Percentiles rank a stretch among this genome's conserved stretches.
Evolutionary conservation across 768 basidiomycete genomes (phyloP).

Genomic region (Tubosaeta brunneosetosa): DNA sequence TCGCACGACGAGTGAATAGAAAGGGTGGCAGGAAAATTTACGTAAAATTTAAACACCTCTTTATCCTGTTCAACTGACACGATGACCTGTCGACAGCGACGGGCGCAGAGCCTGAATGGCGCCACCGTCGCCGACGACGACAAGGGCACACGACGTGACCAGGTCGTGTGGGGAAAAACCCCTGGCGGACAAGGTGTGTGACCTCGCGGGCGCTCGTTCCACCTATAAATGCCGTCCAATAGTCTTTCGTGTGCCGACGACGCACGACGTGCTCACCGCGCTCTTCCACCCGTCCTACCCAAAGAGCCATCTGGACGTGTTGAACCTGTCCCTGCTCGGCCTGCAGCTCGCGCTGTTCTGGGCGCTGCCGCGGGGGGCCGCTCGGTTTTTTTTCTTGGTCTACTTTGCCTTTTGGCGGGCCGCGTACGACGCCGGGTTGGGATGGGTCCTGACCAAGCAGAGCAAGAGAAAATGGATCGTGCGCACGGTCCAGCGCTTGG

Average conservation of each 20-base stretch:
- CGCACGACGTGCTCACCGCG: slow-evolving; percentile 82
- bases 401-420: slow-evolving; percentile 94
- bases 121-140: slow-evolving; percentile 10
- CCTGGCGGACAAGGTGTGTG: slow-evolving; percentile 68
- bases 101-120: background rate
- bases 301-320: slow-evolving; percentile 84
- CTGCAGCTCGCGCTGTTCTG: slow-evolving; percentile 74
- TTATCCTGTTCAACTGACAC: background rate
- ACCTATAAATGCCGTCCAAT: slow-evolving; percentile 3
- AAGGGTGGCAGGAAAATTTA: slow-evolving; percentile 21
- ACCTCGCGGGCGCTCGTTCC: background rate
- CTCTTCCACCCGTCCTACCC: slow-evolving; percentile 78
- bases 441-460: slow-evolving; percentile 91
- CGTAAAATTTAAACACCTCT: background rate
- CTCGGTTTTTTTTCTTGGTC: slow-evolving; percentile 70
- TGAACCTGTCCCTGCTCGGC: slow-evolving; percentile 77
- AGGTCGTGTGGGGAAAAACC: slow-evolving; percentile 87
- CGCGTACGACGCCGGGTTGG: slow-evolving; percentile 90
- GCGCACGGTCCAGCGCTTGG: slow-evolving; percentile 64
- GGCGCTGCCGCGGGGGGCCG: slow-evolving; percentile 49
- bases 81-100: slow-evolving; percentile 11
- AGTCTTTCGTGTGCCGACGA: slow-evolving; percentile 94
- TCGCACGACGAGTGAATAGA: slow-evolving; percentile 48
- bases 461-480: slow-evolving; percentile 96
- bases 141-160: slow-evolving; percentile 30